These are phyloP conservation scores for Cryptococcus amylolentus DNA, from an alignment of 1,284 basidiomycete genomes.

Conservation along the genomic window DNA sequence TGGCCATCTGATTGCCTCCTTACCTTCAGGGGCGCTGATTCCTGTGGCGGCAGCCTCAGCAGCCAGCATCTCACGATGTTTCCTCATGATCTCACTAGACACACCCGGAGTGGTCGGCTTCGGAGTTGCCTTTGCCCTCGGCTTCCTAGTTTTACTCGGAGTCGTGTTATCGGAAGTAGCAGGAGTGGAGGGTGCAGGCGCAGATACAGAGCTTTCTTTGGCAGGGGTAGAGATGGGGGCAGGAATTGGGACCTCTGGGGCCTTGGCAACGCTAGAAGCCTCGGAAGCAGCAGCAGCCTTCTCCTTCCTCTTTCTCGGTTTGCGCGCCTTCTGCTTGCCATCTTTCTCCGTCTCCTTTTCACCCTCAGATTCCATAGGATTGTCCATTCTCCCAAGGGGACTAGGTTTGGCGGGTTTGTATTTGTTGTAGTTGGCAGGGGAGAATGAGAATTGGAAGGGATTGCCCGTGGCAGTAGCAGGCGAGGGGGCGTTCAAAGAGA, in stretches of 20 bases:
- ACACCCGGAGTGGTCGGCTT: not conserved
- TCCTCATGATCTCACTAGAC: slow-evolving; percentile 6
- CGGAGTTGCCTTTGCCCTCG: not conserved
- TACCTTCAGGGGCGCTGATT: not conserved
- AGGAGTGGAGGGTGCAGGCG: not conserved
- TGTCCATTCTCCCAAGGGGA: slow-evolving; percentile 19
- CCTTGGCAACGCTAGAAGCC: not conserved
- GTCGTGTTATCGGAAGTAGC: not conserved
- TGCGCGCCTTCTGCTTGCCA: not conserved
- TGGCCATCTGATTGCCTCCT: not conserved
- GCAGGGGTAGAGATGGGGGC: not conserved
- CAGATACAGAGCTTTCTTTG: not conserved
- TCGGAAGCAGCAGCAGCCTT: not conserved
- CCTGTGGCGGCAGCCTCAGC: not conserved
- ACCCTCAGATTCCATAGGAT: not conserved
- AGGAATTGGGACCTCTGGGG: too few relatives aligned
- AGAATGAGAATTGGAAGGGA: not conserved
- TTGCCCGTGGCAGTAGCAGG: not conserved
- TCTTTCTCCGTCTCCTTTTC: not conserved
- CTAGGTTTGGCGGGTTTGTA: slow-evolving; percentile 30
- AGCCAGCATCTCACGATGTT: slow-evolving; percentile 3
- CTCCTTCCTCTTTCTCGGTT: slow-evolving; percentile 3
- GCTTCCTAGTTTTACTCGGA: not conserved
- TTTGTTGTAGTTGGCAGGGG: slow-evolving; percentile 4
- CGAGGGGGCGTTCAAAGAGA: not conserved